Evolutionary conservation across 805 yeast genomes (phyloP).

Genomic region (Candida methanosorbosa): DNA sequence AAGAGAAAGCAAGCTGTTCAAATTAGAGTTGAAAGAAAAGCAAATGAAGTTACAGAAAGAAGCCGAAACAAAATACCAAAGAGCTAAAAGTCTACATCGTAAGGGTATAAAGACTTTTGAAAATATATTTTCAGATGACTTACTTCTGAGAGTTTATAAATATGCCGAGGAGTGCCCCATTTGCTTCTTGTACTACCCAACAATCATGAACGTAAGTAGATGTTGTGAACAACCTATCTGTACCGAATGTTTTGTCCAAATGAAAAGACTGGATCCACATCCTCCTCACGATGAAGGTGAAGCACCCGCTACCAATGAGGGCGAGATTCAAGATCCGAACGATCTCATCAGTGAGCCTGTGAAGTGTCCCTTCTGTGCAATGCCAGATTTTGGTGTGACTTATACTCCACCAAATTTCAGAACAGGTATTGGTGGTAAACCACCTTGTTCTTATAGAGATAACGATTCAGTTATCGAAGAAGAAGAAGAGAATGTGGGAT

Average conservation of each 20-base stretch:
- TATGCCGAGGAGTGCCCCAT: conserved; percentile 84
- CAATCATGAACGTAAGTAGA: conserved; percentile 64
- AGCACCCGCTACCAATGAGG: conserved; percentile 10
- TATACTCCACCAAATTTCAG: conserved; percentile 58
- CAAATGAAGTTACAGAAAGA: conserved; percentile 27
- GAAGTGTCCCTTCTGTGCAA: conserved; percentile 89
- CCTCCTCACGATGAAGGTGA: conserved; percentile 68
- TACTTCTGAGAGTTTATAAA: conserved; percentile 54
- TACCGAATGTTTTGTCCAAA: conserved; percentile 94
- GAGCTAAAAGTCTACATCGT: conserved; percentile 18
- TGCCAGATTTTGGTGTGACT: conserved; percentile 74
- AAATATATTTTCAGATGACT: conserved; percentile 30
- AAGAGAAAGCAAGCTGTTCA: conserved; percentile 37
- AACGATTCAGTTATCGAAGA: conserved; percentile 13
- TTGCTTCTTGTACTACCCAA: conserved; percentile 82
- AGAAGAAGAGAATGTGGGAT: conserved; percentile 7
- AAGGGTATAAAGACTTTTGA: conserved; percentile 19
- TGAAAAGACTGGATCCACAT: conserved; percentile 86
- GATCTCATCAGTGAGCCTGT: conserved; percentile 80
- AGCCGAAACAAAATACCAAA: conserved; percentile 23
- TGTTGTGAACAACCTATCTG: conserved; percentile 94
- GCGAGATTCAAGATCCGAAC: conserved; percentile 36
- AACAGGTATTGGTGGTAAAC: conserved; percentile 47
- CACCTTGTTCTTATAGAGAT: conserved; percentile 29
- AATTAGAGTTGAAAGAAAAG: conserved; percentile 30